Evolutionary conservation across 768 basidiomycete species (phyloP), one percentile per base, ranked within the genome.

Genomic region (Xerocomus brunneocitrinus): DNA sequence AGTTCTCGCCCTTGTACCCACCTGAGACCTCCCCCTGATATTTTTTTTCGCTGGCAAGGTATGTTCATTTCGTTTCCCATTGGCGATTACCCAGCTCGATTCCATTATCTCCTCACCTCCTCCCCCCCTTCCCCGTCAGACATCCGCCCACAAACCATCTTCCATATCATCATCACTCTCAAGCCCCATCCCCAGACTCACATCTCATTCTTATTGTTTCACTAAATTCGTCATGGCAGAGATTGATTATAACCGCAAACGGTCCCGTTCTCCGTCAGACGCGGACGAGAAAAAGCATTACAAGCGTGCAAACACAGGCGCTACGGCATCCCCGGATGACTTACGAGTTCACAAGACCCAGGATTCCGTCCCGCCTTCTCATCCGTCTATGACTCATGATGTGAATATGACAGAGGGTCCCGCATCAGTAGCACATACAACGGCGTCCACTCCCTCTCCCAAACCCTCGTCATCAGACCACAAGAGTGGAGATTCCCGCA

Each of bases 291-390:
- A 83, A 66, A 89, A 91, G 74, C 79, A 81, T 60, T 76, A 85
- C 71, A 91, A 91, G 76, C 86, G 89, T 70, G 79, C 85, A 72
- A 91, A 91, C 69, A 91, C 85, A 58, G 89, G 89, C 76, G 78
- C 77, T 67, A 70, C 79, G 56, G 73, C 79, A 56, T 69, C 74
- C 64, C 73, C 82, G 76, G 78, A 87, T 85, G 84, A 84, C 73
- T 76, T 76, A 63, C 74, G 74, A 63, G 68, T 71, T 64, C 64
- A 64, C 58, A 75, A 75, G 68, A 74, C 68, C 71, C 78, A 74
- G 73, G 72, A 72, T 67, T 73, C 67, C 68, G 71, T 69, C 68
- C 73, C 61, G 64, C 52, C 58, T 66, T 62, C 70, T 59, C 60
- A 72, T 59, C 66, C 75, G 55, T 66, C 74, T 58, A 62, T 71